A percentile compares a stretch with the other conserved stretches of the same genome.
These are phyloP conservation scores for Pythium vanterpoolii DNA, from an alignment of 352 stramenopile genomes.

Conservation along the genomic window DNA sequence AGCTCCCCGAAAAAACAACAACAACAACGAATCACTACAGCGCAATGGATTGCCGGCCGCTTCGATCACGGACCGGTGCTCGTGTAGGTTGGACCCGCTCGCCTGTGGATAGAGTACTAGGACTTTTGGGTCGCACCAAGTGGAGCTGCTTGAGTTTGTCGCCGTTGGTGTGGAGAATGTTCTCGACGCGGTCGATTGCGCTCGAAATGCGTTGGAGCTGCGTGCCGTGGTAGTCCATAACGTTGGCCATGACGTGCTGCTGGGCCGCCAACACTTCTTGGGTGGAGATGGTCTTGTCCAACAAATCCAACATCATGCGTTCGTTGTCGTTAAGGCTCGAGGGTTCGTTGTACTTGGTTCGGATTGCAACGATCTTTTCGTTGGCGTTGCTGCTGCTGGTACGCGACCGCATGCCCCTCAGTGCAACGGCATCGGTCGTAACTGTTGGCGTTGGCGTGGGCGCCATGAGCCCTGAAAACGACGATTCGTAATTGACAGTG, in stretches of 20 bases:
- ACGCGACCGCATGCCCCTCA: constrained; percentile 11
- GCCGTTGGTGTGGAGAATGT: constrained; percentile 45
- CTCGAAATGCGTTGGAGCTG: constrained; percentile 67
- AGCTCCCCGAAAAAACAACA: not conserved
- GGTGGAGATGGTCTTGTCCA: constrained; percentile 77
- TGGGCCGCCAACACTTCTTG: constrained; percentile 73
- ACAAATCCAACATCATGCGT: constrained; percentile 66
- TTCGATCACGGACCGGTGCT: not conserved
- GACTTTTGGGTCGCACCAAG: constrained; percentile 9
- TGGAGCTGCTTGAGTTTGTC: constrained; percentile 28
- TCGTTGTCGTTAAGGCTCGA: constrained; percentile 59
- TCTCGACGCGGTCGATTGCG: constrained; percentile 69
- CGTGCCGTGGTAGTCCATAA: constrained; percentile 59
- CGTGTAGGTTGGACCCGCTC: constrained; percentile 1
- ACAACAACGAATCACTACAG: not conserved
- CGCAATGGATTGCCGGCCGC: constrained; percentile 10
- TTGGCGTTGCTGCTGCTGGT: not conserved
- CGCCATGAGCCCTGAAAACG: not conserved
- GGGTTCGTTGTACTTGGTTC: constrained; percentile 22
- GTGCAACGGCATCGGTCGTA: constrained; percentile 1
- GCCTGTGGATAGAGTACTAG: constrained; percentile 13
- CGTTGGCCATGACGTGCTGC: constrained; percentile 67
- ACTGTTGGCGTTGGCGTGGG: not conserved
- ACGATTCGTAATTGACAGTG: not conserved
- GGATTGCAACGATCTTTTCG: constrained; percentile 13